Evolutionary conservation across 164 flowering plant species (phyloP).

Genomic region (Vitis vinifera): ASM3070453v1 NC_081809.1:23565001-23565500

Average conservation of each 20-base stretch:
- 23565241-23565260: slow-evolving; percentile 7
- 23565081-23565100: no score
- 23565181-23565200: no score
- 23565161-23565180: no score
- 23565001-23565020: no score
- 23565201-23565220: no score
- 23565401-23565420: slow-evolving; percentile 30
- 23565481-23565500: slow-evolving; percentile 45
- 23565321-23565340: background rate
- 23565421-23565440: slow-evolving; percentile 46
- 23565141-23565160: no score
- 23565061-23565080: no score
- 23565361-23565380: background rate
- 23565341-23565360: background rate
- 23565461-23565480: slow-evolving; percentile 41
- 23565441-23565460: slow-evolving; percentile 63
- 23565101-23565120: no score
- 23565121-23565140: no score
- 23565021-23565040: no score
- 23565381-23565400: slow-evolving; percentile 12
- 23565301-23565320: slow-evolving; percentile 2
- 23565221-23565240: slow-evolving; percentile 1
- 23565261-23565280: slow-evolving; percentile 8
- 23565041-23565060: no score
- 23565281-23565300: slow-evolving; percentile 18